Evolutionary conservation across 768 basidiomycete species (phyloP).

Genomic region (Leccinum subtestaceum): DNA sequence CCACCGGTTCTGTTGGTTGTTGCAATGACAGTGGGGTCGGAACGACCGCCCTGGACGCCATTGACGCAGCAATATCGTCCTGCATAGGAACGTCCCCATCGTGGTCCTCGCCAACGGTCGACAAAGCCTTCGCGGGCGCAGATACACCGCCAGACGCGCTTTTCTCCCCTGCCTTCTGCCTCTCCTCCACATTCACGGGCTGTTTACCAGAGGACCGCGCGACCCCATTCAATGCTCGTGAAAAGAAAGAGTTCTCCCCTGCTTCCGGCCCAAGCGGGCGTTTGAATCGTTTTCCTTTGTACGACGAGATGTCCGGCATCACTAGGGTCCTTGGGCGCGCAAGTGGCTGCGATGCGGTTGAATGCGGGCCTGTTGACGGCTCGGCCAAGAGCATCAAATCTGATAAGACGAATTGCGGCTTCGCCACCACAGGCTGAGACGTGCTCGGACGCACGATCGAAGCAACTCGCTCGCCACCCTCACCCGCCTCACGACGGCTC

Average conservation of each 20-base stretch:
- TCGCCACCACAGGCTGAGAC: neutral
- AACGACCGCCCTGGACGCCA: neutral
- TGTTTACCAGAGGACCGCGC: neutral
- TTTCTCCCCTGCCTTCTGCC: neutral
- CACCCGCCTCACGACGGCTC: neutral
- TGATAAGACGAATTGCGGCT: neutral
- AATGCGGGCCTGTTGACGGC: neutral
- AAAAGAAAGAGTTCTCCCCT: conserved; percentile 24
- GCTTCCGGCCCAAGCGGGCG: conserved; percentile 7
- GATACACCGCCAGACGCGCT: neutral
- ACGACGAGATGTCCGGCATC: conserved; percentile 26
- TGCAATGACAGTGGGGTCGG: neutral
- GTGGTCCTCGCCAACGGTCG: neutral
- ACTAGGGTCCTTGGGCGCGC: neutral
- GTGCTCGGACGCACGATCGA: neutral
- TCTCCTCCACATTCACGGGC: neutral
- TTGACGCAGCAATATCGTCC: neutral
- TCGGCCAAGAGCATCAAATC: neutral
- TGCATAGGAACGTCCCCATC: conserved; percentile 7
- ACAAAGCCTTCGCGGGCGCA: neutral
- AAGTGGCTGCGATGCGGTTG: conserved; percentile 1
- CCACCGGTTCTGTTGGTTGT: neutral
- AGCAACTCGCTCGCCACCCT: neutral
- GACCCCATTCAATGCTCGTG: conserved; percentile 16
- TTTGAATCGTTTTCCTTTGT: conserved; percentile 22